Base-by-base conservation (phyloP, 2,329 filamentous ascomycete genomes). In the Boeremia exigua region DNA sequence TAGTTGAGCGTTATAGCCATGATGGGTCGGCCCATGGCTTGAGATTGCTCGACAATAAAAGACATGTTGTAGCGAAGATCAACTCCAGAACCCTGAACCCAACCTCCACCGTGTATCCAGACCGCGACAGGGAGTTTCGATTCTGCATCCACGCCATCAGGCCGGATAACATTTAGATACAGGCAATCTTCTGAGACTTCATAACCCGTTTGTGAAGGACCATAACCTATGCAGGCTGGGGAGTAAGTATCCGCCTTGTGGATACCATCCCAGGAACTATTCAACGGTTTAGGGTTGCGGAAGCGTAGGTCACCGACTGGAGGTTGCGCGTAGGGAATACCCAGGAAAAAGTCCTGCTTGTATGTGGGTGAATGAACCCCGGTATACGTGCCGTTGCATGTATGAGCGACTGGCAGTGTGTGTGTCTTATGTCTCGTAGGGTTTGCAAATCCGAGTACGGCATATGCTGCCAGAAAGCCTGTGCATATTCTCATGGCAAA, bases 61-160 rank as follows among this genome's bases (percentile, higher is more conserved):
- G 81, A 81, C 52, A 85, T 75, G 55, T 84, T 81, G 61, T 81
- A 82, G 29, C 83, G 78, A 3, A 81, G 82, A 74, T 80, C 84
- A 10, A 55, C 52, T 9, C 49, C 60, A n/a, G 58, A 60, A 10
- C 68, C 66, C 43, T 61, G 39, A 23, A 36, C 8, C 6, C 42
- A 46, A 1, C 51, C 48, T 65, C 33, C 44, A 6, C 36, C 36
- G n/a, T 49, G 36, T 11, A 63, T 54, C 54, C 61, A 63, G 10
- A 63, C 61, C 17, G 60, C 57, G 1, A 63, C 61, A 0, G 61
- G 33, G 38, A 59, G 48, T 43, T 61, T 38, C 2, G 19, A 23
- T 29, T 56, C 23, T 17, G 28, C 39, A 17, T 54, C 34, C 14
- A 45, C 54, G 4, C 54, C 23, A 19, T 47, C 12, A 68, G 74